Percentiles rank a stretch among this genome's conserved stretches.
phyloP scores from a whole-genome alignment of 192 early-diverging fungal species.

The Coemansia sp. region DNA sequence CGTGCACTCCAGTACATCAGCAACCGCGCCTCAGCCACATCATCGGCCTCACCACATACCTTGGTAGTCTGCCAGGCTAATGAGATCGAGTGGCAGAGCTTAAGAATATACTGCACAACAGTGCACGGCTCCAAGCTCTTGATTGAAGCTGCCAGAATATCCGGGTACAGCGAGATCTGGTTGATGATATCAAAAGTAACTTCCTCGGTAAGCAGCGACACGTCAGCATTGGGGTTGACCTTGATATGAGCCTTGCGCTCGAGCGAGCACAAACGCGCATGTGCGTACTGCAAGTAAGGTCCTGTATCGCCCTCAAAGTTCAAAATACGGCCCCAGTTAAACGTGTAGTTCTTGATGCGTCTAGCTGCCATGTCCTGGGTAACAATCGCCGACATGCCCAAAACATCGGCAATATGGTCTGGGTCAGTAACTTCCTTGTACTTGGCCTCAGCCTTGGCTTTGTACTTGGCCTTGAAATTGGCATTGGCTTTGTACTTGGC shows the following conservation, averaged over 20 bases:
- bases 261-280: conserved; percentile 93
- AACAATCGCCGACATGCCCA: conserved; percentile 91
- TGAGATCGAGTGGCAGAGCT: conserved; percentile 77
- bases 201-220: conserved; percentile 68
- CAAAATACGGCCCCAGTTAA: conserved; percentile 90
- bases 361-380: conserved; percentile 88
- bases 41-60: conserved; percentile 68
- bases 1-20: conserved; percentile 83
- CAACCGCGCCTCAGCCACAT: conserved; percentile 83
- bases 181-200: conserved; percentile 70
- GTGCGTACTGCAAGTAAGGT: conserved; percentile 99
- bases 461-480: too few species aligned
- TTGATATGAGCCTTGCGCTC: conserved; percentile 73
- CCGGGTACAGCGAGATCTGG: conserved; percentile 81
- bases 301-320: conserved; percentile 98
- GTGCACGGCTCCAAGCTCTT: conserved; percentile 78
- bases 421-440: conserved; percentile 85
- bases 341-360: conserved; percentile 93
- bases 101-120: conserved; percentile 81
- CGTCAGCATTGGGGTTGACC: conserved; percentile 65
- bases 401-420: conserved; percentile 75
- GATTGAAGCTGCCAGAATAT: conserved; percentile 69
- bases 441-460: conserved; percentile 44
- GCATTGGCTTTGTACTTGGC: conserved; percentile 73
- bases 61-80: conserved; percentile 70